Evolutionary conservation across 2,329 filamentous ascomycete genomes (phyloP).

Genomic region (Colletotrichum shisoi): DNA sequence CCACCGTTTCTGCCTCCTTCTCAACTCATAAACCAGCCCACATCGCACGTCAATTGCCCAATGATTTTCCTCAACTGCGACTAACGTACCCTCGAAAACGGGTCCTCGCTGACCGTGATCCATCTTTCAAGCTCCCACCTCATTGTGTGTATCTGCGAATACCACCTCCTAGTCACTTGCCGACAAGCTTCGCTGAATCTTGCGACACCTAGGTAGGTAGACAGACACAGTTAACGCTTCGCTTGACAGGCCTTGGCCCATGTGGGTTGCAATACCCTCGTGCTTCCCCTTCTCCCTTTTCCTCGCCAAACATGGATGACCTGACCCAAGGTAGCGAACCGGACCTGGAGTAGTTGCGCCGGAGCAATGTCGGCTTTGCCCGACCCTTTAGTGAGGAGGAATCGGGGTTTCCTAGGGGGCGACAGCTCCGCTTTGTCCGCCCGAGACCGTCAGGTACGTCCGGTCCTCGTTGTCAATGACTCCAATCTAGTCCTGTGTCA

Average conservation of each 20-base stretch:
- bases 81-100: conserved; percentile 13
- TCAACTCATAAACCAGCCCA: not conserved
- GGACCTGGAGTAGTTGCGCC: conserved; percentile 20
- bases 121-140: conserved; percentile 9
- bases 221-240: not conserved
- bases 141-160: conserved; percentile 2
- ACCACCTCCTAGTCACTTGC: not conserved
- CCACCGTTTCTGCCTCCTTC: not conserved
- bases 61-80: not conserved
- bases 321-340: conserved; percentile 4
- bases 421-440: conserved; percentile 61
- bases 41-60: conserved; percentile 8
- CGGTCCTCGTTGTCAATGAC: not conserved
- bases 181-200: not conserved
- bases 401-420: conserved; percentile 60
- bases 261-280: not conserved
- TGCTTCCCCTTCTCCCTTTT: not conserved
- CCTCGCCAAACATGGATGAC: not conserved
- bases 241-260: not conserved
- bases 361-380: conserved; percentile 47
- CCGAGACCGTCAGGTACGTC: conserved; percentile 58
- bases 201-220: not conserved
- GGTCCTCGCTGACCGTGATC: conserved; percentile 5
- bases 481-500: not conserved
- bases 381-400: conserved; percentile 47